Conservation (phyloP, 2,329 filamentous ascomycete genomes). For the Exserohilum rostratum region DNA sequence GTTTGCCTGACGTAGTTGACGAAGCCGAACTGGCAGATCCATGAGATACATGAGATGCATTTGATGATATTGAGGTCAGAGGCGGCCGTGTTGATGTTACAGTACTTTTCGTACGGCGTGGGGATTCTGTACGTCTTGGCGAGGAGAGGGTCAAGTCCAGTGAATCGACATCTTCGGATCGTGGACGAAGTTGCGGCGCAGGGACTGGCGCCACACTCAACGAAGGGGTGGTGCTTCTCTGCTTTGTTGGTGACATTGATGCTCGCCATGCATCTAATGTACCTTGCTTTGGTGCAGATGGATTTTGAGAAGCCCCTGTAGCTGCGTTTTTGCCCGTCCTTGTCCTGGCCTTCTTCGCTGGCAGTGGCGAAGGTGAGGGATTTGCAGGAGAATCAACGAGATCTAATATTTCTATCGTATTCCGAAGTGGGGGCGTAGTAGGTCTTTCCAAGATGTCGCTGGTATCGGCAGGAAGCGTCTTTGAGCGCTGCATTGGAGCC, state of each 20-base stretch:
- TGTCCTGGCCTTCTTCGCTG: constrained; percentile 33
- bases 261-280: constrained; percentile 41
- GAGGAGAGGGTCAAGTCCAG: constrained; percentile 41
- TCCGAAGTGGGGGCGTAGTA: constrained; percentile 22
- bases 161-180: constrained; percentile 28
- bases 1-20: constrained; percentile 2
- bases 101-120: constrained; percentile 2
- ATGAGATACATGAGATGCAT: constrained; percentile 27
- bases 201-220: constrained; percentile 19
- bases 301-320: constrained; percentile 9
- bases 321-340: constrained; percentile 7
- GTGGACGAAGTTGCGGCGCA: constrained; percentile 21
- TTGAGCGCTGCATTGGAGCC: constrained; percentile 43
- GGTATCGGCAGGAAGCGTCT: constrained; percentile 34
- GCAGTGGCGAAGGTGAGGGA: constrained; percentile 33
- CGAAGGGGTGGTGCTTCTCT: constrained; percentile 6
- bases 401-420: constrained; percentile 38
- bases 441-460: constrained; percentile 18
- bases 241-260: constrained; percentile 34
- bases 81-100: constrained; percentile 22
- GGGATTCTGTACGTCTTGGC: constrained; percentile 9
- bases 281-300: constrained; percentile 33
- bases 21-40: constrained; percentile 12
- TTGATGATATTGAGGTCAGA: constrained; percentile 36
- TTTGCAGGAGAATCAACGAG: constrained; percentile 29